Percentiles rank a stretch among this genome's conserved stretches.
These are phyloP conservation scores for Chlamydomonas applanata DNA, from an alignment of 139 green algal genomes.

Conservation along the genomic window DNA sequence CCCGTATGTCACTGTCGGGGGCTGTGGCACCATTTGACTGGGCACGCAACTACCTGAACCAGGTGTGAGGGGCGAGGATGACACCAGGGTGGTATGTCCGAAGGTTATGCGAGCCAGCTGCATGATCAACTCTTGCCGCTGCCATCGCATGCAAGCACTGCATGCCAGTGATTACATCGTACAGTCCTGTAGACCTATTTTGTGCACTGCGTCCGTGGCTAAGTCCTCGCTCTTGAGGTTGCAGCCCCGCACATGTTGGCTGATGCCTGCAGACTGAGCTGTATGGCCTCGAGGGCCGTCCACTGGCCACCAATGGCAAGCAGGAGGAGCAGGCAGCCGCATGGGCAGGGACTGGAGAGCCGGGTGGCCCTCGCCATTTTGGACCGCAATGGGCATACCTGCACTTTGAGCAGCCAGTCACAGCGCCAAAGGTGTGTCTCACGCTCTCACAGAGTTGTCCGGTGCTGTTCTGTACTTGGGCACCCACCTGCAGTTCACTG, in stretches of 20 bases:
- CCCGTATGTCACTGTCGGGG: constrained; percentile 13
- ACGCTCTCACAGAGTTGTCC: background rate
- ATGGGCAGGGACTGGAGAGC: background rate
- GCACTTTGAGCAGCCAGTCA: constrained; percentile 81
- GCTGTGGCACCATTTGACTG: constrained; percentile 50
- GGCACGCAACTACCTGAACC: constrained; percentile 65
- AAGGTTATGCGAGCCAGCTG: background rate
- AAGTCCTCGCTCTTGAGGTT: too few species aligned
- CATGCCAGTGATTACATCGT: too few species aligned
- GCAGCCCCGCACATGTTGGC: too few species aligned
- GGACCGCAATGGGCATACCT: constrained; percentile 83
- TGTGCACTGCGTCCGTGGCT: too few species aligned
- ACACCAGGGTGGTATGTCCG: too few species aligned
- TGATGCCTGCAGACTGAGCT: constrained; percentile 54
- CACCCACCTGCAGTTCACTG: too few species aligned
- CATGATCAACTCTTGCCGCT: background rate
- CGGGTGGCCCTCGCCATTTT: constrained; percentile 32
- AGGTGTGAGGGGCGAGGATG: constrained; percentile 35
- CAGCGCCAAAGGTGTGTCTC: constrained; percentile 48
- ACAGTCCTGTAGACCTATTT: too few species aligned
- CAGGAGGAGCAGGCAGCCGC: background rate
- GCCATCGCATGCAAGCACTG: too few species aligned
- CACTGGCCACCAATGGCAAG: constrained; percentile 14
- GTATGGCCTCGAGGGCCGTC: constrained; percentile 72
- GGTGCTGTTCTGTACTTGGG: background rate